Evolutionary conservation across 2,329 filamentous ascomycete genomes (phyloP).

Genomic region (Incumbomyces lentus): DNA sequence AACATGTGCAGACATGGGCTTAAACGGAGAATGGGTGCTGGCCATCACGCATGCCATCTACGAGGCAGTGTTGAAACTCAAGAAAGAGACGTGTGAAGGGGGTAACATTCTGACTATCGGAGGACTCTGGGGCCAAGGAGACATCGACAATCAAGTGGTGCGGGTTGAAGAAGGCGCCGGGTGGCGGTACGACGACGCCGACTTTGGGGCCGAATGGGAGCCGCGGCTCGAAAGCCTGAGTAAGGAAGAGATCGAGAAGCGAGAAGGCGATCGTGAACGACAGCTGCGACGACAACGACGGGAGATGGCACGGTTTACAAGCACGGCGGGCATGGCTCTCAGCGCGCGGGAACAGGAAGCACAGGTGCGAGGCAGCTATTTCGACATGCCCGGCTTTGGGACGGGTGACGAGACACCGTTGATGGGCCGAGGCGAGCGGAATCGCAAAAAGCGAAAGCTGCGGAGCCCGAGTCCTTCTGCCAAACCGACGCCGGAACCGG

Average conservation of each 20-base stretch:
- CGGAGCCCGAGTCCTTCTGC: conserved; percentile 73
- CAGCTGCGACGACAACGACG: conserved; percentile 76
- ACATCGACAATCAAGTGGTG: conserved; percentile 82
- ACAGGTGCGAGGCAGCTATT: conserved; percentile 45
- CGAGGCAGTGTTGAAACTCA: conserved; percentile 80
- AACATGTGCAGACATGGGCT: conserved; percentile 82
- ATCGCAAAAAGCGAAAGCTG: conserved; percentile 91
- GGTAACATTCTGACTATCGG: conserved; percentile 61
- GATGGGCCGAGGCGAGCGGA: conserved; percentile 83
- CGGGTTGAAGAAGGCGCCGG: conserved; percentile 68
- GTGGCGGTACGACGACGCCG: conserved; percentile 91
- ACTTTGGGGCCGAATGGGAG: conserved; percentile 74
- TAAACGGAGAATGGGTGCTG: conserved; percentile 86
- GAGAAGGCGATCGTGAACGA: conserved; percentile 85
- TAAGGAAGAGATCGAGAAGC: conserved; percentile 95
- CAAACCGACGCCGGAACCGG: conserved; percentile 49
- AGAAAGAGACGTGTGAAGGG: conserved; percentile 93
- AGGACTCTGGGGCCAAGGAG: conserved; percentile 46
- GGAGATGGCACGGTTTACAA: conserved; percentile 87
- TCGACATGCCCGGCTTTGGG: conserved; percentile 42
- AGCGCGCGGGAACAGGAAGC: conserved; percentile 54
- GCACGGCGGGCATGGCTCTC: conserved; percentile 62
- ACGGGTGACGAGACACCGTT: conserved; percentile 51
- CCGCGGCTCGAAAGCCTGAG: conserved; percentile 71
- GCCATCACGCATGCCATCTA: conserved; percentile 95